Evolutionary conservation across 1,139 yeast species (phyloP).

Genomic region (Yamadazyma membranifaciens): DNA sequence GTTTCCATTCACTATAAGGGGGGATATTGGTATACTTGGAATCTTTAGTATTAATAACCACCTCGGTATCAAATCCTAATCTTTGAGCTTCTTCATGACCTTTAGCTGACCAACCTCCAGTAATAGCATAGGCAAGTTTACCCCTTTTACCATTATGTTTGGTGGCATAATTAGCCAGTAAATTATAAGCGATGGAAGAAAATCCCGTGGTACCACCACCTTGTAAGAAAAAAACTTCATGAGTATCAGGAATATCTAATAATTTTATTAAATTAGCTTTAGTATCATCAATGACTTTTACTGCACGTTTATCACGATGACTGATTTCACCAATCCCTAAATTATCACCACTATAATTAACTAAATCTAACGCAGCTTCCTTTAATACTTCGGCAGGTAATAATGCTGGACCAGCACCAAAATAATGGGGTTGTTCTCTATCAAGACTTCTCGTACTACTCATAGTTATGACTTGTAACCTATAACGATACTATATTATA

Average conservation of each 20-base stretch:
- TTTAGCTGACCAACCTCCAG: conserved; percentile 93
- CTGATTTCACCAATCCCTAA: conserved; percentile 95
- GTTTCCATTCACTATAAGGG: conserved; percentile 59
- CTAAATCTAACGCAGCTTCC: conserved; percentile 81
- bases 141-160: conserved; percentile 69
- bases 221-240: conserved; percentile 90
- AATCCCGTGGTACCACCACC: conserved; percentile 98
- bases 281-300: conserved; percentile 71
- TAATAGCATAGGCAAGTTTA: conserved; percentile 81
- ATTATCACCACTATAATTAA: conserved; percentile 65
- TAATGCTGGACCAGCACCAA: conserved; percentile 97
- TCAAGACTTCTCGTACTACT: conserved; percentile 26
- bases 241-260: conserved; percentile 79
- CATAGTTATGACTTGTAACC: no score
- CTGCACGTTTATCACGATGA: conserved; percentile 87
- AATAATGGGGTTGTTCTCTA: conserved; percentile 77
- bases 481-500: no score
- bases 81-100: conserved; percentile 83
- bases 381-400: conserved; percentile 81
- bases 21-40: conserved; percentile 73
- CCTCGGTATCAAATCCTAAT: conserved; percentile 73
- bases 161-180: conserved; percentile 67
- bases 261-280: conserved; percentile 63
- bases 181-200: conserved; percentile 80
- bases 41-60: conserved; percentile 64